Evolutionary conservation across 2,329 filamentous ascomycete species (phyloP), one percentile per base, ranked within the genome.

Genomic region (Phialophora verrucosa): DNA sequence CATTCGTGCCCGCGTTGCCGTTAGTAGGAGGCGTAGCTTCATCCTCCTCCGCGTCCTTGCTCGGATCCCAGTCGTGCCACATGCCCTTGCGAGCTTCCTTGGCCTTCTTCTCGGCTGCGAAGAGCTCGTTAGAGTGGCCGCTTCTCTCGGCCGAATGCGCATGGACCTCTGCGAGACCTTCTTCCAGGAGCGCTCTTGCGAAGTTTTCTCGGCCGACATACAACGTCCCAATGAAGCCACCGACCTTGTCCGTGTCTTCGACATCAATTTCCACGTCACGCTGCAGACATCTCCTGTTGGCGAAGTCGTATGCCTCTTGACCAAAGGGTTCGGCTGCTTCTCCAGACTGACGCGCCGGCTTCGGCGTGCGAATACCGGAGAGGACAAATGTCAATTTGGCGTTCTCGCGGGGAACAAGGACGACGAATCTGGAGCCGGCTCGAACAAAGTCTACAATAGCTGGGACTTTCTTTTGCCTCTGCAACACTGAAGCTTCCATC

Each of bases 381-480:
- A 99, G 87, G 3, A 99, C 93, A 76, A 99, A 90, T 1, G 94
- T 99, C 67, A 99, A 84, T 83, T 97, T 98, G 75, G 94, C 89
- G 74, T 92, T 93, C 77, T 99, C 95, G 42, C 93, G 90, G 55
- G 95, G 94, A 57, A 99, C 88, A 10, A 99, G 83, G 42, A 99
- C 85, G 29, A 92, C 96, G 79, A 98, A 99, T 72, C 95, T 88
- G 49, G 93, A 96, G 32, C 91, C 95, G n/a, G 93, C 91, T 81
- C 98, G 97, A 83, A 96, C 95, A 78, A 96, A 99, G 78, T 99
- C 95, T 50, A 99, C 93, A 72, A 99, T 85, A 11, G 91, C 95
- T 7, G 95, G 93, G 3, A 98, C 90, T 79, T 91, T 94, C 84
- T 92, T 94, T 78, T 97, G 93, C 62, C 94, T 88, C 68, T 95